These are phyloP conservation scores for Solanum neorickii DNA, from an alignment of 257 asterid species.

Conservation along the genomic window DNA sequence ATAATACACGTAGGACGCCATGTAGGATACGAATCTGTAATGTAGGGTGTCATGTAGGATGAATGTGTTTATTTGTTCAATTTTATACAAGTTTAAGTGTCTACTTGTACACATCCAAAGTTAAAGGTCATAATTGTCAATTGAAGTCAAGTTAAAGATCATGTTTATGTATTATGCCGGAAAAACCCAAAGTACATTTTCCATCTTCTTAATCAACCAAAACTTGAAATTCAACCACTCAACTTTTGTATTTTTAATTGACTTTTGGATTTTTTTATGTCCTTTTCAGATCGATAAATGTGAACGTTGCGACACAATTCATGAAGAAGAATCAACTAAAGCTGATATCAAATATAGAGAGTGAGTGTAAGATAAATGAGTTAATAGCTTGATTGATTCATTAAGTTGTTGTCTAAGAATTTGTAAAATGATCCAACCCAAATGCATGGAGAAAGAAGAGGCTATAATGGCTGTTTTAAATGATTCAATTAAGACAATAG, in stretches of 20 bases:
- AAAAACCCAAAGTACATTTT: too few species aligned
- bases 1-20: too few species aligned
- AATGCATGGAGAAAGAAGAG: neutral
- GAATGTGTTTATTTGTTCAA: too few species aligned
- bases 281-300: conserved; percentile 11
- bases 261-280: neutral
- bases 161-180: too few species aligned
- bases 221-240: too few species aligned
- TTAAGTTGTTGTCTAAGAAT: neutral
- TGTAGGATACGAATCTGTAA: too few species aligned
- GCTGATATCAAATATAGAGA: neutral
- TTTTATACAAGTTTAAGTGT: too few species aligned
- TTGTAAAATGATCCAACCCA: neutral
- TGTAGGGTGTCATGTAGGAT: too few species aligned
- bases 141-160: too few species aligned
- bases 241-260: neutral
- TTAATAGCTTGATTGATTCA: conserved; percentile 9
- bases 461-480: neutral
- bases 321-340: neutral
- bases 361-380: conserved; percentile 17
- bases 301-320: conserved; percentile 18
- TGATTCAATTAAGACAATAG: neutral
- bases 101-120: too few species aligned
- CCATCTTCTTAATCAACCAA: too few species aligned
- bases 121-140: too few species aligned